phyloP scores from a whole-genome alignment of 441 rosid species.

The Geranium incanum region DNA sequence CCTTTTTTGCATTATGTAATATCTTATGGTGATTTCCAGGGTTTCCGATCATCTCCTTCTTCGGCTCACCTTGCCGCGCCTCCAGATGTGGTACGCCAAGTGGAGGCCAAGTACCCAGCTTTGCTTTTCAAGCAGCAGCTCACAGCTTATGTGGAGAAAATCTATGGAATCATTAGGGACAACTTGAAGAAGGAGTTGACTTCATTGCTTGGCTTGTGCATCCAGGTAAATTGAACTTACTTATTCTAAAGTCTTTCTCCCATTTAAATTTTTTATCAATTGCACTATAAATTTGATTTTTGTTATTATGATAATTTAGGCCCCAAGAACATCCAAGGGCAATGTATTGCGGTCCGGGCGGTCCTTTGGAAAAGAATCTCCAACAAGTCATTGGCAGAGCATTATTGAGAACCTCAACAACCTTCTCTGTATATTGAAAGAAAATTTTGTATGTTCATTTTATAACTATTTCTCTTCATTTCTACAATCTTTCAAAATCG shows the following conservation, averaged over 20 bases:
- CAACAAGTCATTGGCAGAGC: constrained; percentile 35
- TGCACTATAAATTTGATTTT: background rate
- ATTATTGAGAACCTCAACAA: constrained; percentile 39
- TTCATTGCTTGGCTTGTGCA: constrained; percentile 52
- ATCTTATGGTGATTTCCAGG: constrained; percentile 30
- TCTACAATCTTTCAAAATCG: constrained; percentile 26
- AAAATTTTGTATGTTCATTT: constrained; percentile 46
- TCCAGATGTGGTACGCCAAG: constrained; percentile 43
- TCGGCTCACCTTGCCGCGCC: constrained; percentile 54
- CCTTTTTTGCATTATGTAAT: background rate
- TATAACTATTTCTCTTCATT: constrained; percentile 8
- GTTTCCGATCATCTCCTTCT: constrained; percentile 62
- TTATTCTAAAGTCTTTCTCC: background rate
- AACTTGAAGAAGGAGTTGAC: constrained; percentile 65
- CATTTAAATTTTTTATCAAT: background rate
- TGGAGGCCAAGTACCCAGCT: constrained; percentile 91
- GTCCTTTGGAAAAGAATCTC: constrained; percentile 84
- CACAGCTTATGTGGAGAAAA: constrained; percentile 78
- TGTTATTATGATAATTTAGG: constrained; percentile 42
- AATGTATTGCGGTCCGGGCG: constrained; percentile 79
- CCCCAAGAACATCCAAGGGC: constrained; percentile 23
- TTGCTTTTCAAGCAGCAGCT: constrained; percentile 91
- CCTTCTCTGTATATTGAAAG: constrained; percentile 40
- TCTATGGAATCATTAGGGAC: constrained; percentile 77
- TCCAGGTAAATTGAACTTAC: constrained; percentile 43